Evolutionary conservation across 2,329 filamentous ascomycete species (phyloP).

Genomic region (Ascomycota sp.): DNA sequence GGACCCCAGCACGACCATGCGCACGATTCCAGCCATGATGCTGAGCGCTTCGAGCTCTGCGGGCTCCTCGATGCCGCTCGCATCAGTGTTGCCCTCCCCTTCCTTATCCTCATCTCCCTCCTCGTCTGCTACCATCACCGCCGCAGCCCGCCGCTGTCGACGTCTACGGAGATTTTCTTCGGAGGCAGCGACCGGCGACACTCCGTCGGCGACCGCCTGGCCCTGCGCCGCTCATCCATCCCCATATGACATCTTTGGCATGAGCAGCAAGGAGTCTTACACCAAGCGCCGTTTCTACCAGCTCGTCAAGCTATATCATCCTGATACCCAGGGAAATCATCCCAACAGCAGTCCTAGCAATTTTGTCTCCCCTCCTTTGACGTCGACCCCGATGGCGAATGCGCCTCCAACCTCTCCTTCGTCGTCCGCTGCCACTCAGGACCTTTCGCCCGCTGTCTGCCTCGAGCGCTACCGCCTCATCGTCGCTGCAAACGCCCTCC

Average conservation of each 20-base stretch:
- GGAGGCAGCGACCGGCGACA: not conserved
- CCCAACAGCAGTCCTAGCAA: no score
- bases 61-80: no score
- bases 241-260: conserved; percentile 71
- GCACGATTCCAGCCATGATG: no score
- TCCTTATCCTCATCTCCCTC: no score
- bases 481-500: conserved; percentile 67
- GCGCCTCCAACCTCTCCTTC: not conserved
- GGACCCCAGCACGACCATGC: no score
- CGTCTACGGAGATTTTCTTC: no score
- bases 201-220: conserved; percentile 15
- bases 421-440: not conserved
- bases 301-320: conserved; percentile 89
- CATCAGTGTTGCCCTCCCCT: no score
- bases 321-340: conserved; percentile 37
- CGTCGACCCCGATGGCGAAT: not conserved
- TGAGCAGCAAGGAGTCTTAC: conserved; percentile 40
- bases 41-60: no score
- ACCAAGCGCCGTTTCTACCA: conserved; percentile 69
- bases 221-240: conserved; percentile 35
- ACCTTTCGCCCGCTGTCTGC: conserved; percentile 31
- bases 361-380: no score
- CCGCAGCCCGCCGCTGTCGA: no score
- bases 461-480: conserved; percentile 81
- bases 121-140: no score